Conservation (phyloP, 225 moss, liverwort and hornwort genomes). For the Marchantia paleacea region DNA sequence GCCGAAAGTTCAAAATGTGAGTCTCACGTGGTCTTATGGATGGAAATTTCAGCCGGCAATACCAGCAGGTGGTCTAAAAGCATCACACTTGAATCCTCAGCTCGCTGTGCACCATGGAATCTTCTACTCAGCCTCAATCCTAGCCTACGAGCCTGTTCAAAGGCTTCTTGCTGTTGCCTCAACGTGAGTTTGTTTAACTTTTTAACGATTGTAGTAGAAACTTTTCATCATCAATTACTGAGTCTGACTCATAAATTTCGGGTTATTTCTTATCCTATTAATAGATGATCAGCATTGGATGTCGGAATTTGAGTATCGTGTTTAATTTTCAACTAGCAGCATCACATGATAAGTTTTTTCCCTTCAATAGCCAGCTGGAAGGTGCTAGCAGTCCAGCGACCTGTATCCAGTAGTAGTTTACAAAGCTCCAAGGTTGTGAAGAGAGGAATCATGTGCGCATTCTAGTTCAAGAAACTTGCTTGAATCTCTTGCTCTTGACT, state of each 20-base stretch:
- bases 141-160: slow-evolving; percentile 91
- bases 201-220: not conserved
- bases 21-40: not conserved
- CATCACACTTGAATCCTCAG: slow-evolving; percentile 51
- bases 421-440: not conserved
- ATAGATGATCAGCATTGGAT: not conserved
- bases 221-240: not conserved
- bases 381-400: not conserved
- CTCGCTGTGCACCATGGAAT: slow-evolving; percentile 78
- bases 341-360: not conserved
- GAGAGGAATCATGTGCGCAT: not conserved
- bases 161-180: slow-evolving; percentile 90
- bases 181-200: slow-evolving; percentile 45
- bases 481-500: not conserved
- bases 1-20: not conserved
- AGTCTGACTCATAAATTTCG: not conserved
- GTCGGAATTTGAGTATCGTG: not conserved
- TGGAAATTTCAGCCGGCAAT: slow-evolving; percentile 41
- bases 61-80: slow-evolving; percentile 55
- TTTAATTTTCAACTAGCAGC: not conserved
- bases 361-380: not conserved
- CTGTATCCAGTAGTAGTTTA: not conserved
- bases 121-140: slow-evolving; percentile 67
- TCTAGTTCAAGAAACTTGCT: not conserved
- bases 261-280: not conserved